Conservation (phyloP, 1,284 basidiomycete genomes). For the Ganoderma leucocontextum region DNA sequence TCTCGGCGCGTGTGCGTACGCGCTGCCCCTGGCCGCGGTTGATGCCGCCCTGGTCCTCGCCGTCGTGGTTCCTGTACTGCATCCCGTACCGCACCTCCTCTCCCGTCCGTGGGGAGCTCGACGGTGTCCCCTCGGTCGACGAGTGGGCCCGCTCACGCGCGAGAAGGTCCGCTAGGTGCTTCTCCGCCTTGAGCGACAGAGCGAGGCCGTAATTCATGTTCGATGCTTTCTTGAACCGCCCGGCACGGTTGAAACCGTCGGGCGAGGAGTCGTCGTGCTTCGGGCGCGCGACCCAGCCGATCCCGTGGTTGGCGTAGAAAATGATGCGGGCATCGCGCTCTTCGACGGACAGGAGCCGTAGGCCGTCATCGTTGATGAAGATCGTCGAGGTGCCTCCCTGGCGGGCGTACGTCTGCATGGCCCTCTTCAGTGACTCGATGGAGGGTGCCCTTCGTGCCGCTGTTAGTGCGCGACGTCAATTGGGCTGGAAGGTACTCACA, state of each 20-base stretch:
- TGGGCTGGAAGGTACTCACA: slow-evolving; percentile 38
- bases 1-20: slow-evolving; percentile 12
- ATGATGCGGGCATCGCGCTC: slow-evolving; percentile 72
- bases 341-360: slow-evolving; percentile 59
- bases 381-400: slow-evolving; percentile 64
- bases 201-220: slow-evolving; percentile 89
- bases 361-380: slow-evolving; percentile 61
- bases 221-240: slow-evolving; percentile 90
- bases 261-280: slow-evolving; percentile 57
- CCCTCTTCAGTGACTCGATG: slow-evolving; percentile 56
- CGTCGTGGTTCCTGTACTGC: slow-evolving; percentile 46
- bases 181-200: slow-evolving; percentile 79
- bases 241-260: slow-evolving; percentile 81
- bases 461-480: not conserved
- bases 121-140: slow-evolving; percentile 8
- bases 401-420: slow-evolving; percentile 53
- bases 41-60: slow-evolving; percentile 41
- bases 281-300: slow-evolving; percentile 87
- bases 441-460: slow-evolving; percentile 46
- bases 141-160: slow-evolving; percentile 40
- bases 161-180: slow-evolving; percentile 62
- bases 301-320: slow-evolving; percentile 84
- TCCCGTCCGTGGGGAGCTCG: slow-evolving; percentile 22
- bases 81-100: slow-evolving; percentile 42
- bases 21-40: slow-evolving; percentile 34